Percentiles rank a stretch among this genome's conserved stretches.
These are phyloP conservation scores for Dalbergia cochinchinensis DNA, from an alignment of 306 rosid genomes.

Conservation along the genomic window DNA sequence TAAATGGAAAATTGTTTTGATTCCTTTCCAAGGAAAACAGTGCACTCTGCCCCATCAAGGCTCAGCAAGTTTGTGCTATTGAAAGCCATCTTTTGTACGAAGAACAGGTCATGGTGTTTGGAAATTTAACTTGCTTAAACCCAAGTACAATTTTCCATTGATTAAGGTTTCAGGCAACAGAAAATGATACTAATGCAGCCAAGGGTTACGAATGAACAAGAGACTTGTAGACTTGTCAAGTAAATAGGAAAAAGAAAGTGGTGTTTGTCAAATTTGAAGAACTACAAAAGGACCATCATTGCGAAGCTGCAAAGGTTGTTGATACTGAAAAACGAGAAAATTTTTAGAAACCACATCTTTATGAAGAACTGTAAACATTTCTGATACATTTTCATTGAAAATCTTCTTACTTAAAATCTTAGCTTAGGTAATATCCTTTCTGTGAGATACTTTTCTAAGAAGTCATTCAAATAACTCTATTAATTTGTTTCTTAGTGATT, in stretches of 20 bases:
- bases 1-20: constrained; percentile 27
- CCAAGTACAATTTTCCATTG: constrained; percentile 39
- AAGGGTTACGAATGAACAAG: not conserved
- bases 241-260: not conserved
- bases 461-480: too few relatives aligned
- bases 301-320: too few relatives aligned
- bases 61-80: constrained; percentile 19
- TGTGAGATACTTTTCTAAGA: too few relatives aligned
- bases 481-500: too few relatives aligned
- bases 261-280: not conserved
- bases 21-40: constrained; percentile 26
- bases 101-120: constrained; percentile 6
- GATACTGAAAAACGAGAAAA: too few relatives aligned
- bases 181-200: constrained; percentile 26
- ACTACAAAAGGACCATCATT: too few relatives aligned
- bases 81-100: constrained; percentile 32
- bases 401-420: too few relatives aligned
- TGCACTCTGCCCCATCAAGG: constrained; percentile 17
- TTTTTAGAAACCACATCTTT: too few relatives aligned
- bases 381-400: too few relatives aligned
- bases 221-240: not conserved
- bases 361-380: too few relatives aligned
- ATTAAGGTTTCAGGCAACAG: constrained; percentile 26
- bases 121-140: constrained; percentile 23
- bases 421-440: too few relatives aligned